A percentile compares a stretch with the other conserved stretches of the same genome.
Conservation (phyloP, 352 stramenopile genomes). For the Phytophthora tubulina region DNA sequence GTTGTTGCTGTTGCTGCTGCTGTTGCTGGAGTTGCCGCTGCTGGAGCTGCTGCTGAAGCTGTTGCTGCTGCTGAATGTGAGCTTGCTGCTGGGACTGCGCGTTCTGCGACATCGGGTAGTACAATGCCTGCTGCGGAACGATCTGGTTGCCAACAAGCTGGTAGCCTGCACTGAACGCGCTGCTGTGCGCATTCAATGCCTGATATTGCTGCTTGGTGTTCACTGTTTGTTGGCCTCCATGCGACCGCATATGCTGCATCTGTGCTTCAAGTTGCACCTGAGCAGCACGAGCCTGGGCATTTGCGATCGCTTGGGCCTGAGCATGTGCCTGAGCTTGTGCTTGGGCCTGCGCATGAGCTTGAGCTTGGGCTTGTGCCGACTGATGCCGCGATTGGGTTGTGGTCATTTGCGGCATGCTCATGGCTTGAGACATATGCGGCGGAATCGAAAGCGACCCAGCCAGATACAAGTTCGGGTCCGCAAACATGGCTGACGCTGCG, state of each 20-base stretch:
- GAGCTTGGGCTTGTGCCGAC: constrained; percentile 49
- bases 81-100: constrained; percentile 54
- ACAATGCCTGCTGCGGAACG: constrained; percentile 63
- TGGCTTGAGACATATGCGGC: constrained; percentile 59
- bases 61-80: constrained; percentile 55
- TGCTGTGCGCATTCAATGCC: constrained; percentile 53
- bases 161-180: constrained; percentile 63
- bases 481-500: constrained; percentile 63
- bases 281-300: constrained; percentile 56
- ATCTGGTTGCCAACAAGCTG: constrained; percentile 76
- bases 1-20: constrained; percentile 59
- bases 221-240: constrained; percentile 49
- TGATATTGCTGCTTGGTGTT: constrained; percentile 75
- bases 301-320: constrained; percentile 64
- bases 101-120: constrained; percentile 61
- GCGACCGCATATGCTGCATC: constrained; percentile 45
- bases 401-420: constrained; percentile 70
- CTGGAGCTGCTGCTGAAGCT: constrained; percentile 61
- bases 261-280: constrained; percentile 63
- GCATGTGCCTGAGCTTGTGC: constrained; percentile 49
- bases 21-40: constrained; percentile 54
- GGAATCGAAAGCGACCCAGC: constrained; percentile 64
- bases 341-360: constrained; percentile 47
- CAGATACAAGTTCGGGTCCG: constrained; percentile 73
- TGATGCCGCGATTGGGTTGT: constrained; percentile 51